phyloP scores from a whole-genome alignment of 2,329 filamentous ascomycete genomes.

The Ceratocystis lukuohia region DNA sequence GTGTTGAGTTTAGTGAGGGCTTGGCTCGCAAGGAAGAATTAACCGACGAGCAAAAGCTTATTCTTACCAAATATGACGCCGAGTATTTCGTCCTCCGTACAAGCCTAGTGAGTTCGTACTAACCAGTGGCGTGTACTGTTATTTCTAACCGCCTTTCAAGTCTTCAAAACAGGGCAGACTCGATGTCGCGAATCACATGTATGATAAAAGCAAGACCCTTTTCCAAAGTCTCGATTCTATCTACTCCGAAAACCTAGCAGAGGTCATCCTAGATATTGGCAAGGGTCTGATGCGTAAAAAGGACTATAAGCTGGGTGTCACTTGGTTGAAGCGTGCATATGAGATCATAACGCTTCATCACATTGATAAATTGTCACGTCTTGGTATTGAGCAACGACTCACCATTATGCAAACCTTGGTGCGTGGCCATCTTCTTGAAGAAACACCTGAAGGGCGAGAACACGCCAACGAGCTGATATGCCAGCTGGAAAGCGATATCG shows the following conservation, averaged over 20 bases:
- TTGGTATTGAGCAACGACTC: constrained; percentile 50
- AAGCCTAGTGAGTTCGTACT: constrained; percentile 40
- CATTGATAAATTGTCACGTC: constrained; percentile 41
- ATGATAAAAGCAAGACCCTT: constrained; percentile 41
- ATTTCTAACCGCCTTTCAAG: constrained; percentile 31
- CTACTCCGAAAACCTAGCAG: constrained; percentile 48
- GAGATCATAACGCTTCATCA: constrained; percentile 43
- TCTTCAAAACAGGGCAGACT: constrained; percentile 60
- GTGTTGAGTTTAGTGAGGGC: constrained; percentile 8
- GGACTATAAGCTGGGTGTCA: constrained; percentile 30
- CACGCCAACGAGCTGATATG: constrained; percentile 45
- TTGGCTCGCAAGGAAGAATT: constrained; percentile 5
- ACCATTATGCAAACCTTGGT: constrained; percentile 53
- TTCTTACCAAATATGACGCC: constrained; percentile 25
- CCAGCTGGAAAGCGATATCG: constrained; percentile 48
- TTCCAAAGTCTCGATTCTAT: constrained; percentile 32
- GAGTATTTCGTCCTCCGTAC: constrained; percentile 56
- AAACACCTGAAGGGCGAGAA: constrained; percentile 32
- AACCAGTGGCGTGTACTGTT: neutral
- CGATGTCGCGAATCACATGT: constrained; percentile 70
- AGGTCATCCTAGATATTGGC: constrained; percentile 61
- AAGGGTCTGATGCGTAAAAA: constrained; percentile 40
- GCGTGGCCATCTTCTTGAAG: constrained; percentile 37
- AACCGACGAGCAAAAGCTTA: neutral
- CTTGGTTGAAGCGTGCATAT: constrained; percentile 60